A percentile compares a stretch with the other conserved stretches of the same genome.
These are phyloP conservation scores for Monilinia aucupariae DNA, from an alignment of 2,329 filamentous ascomycete genomes.

Conservation along the genomic window DNA sequence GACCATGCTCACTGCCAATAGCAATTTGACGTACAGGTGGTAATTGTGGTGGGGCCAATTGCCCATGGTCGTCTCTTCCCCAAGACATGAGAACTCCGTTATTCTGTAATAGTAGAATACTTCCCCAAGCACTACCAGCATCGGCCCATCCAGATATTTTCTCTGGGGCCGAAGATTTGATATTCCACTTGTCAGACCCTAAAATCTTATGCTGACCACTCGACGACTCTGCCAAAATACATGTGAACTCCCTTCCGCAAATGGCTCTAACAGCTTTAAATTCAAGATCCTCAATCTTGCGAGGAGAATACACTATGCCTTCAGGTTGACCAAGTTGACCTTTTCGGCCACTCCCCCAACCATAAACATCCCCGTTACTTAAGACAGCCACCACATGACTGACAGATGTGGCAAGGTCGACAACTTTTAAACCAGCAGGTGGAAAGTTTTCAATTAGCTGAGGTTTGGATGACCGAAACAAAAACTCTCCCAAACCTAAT, in stretches of 20 bases:
- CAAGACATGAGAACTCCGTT: conserved; percentile 62
- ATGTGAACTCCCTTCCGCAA: conserved; percentile 84
- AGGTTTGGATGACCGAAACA: conserved; percentile 45
- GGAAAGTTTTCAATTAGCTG: conserved; percentile 58
- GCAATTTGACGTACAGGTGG: conserved; percentile 60
- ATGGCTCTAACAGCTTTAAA: conserved; percentile 64
- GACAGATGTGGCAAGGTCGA: conserved; percentile 67
- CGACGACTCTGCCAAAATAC: conserved; percentile 53
- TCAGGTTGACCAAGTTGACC: conserved; percentile 67
- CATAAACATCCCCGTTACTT: conserved; percentile 70
- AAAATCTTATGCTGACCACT: conserved; percentile 60
- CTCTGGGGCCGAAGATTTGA: conserved; percentile 54
- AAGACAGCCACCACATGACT: conserved; percentile 71
- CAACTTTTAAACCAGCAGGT: conserved; percentile 51
- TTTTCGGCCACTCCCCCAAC: conserved; percentile 84
- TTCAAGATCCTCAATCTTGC: conserved; percentile 50
- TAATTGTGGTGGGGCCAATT: conserved; percentile 61
- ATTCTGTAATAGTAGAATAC: conserved; percentile 62
- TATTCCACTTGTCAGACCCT: conserved; percentile 68
- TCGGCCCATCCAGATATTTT: conserved; percentile 56
- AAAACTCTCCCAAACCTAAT: conserved; percentile 56
- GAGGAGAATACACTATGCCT: conserved; percentile 52
- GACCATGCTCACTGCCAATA: conserved; percentile 83
- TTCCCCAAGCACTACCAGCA: conserved; percentile 76
- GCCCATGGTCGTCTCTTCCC: conserved; percentile 82